phyloP scores from a whole-genome alignment of 257 asterid genomes.

The Jacaranda mimosifolia region DNA sequence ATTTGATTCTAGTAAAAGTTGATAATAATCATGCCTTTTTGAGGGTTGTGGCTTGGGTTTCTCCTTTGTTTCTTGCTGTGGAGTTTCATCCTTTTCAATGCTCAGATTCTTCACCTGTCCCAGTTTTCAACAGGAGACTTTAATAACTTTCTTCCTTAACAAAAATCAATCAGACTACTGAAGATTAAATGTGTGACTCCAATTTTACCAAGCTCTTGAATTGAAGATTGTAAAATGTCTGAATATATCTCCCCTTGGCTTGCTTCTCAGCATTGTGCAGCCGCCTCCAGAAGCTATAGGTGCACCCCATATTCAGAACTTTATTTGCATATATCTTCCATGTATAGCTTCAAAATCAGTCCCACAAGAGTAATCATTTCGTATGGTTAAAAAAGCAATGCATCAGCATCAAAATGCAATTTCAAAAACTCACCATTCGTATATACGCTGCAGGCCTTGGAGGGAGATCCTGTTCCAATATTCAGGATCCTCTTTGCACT shows the following conservation, averaged over 20 bases:
- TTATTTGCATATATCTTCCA: slow-evolving; percentile 94
- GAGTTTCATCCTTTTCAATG: slow-evolving; percentile 57
- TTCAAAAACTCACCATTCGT: slow-evolving; percentile 62
- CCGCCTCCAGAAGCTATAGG: slow-evolving; percentile 83
- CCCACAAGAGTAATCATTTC: neutral
- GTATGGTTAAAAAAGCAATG: neutral
- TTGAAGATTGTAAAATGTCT: slow-evolving; percentile 78
- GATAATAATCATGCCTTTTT: slow-evolving; percentile 49
- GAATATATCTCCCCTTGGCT: slow-evolving; percentile 78
- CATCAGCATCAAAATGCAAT: no score
- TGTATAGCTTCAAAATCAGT: slow-evolving; percentile 69
- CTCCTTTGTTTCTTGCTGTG: slow-evolving; percentile 53
- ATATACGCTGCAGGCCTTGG: slow-evolving; percentile 79
- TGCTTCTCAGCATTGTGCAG: slow-evolving; percentile 64
- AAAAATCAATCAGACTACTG: neutral
- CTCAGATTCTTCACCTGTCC: slow-evolving; percentile 66
- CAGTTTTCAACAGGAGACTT: slow-evolving; percentile 4
- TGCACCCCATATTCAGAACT: slow-evolving; percentile 83
- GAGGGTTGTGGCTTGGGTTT: slow-evolving; percentile 56
- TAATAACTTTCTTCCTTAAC: neutral
- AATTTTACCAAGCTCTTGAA: slow-evolving; percentile 71
- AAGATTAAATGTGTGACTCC: neutral
- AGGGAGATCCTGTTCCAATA: slow-evolving; percentile 73
- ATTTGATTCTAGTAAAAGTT: neutral
- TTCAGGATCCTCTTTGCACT: slow-evolving; percentile 68